Evolutionary conservation across 805 yeast species (phyloP).

Genomic region (Middelhovenomyces tepae): DNA sequence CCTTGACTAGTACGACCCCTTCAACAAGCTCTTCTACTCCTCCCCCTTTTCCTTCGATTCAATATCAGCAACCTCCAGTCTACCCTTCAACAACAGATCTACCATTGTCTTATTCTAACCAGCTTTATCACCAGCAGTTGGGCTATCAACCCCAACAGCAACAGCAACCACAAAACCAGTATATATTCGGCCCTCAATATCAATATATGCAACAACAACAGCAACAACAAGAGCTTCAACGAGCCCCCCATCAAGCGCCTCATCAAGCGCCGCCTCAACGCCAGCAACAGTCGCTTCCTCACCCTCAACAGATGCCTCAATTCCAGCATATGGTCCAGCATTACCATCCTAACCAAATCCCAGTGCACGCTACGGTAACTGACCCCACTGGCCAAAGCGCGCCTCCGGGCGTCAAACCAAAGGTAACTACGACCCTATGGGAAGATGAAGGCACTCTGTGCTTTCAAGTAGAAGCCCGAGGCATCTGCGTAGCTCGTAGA

Average conservation of each 20-base stretch:
- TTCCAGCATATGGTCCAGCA: slow-evolving; percentile 10
- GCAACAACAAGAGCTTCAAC: slow-evolving; percentile 15
- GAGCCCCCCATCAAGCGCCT: slow-evolving; percentile 6
- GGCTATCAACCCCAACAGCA: slow-evolving; percentile 11
- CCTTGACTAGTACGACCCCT: too few relatives aligned
- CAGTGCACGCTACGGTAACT: slow-evolving; percentile 22
- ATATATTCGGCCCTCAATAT: slow-evolving; percentile 4
- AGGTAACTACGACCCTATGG: slow-evolving; percentile 83
- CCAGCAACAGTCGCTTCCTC: slow-evolving; percentile 9
- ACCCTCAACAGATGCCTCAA: slow-evolving; percentile 10
- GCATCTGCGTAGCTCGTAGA: slow-evolving; percentile 71
- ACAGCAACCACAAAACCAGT: slow-evolving; percentile 6
- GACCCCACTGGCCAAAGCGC: slow-evolving; percentile 32
- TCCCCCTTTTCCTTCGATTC: too few relatives aligned
- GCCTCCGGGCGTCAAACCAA: slow-evolving; percentile 37
- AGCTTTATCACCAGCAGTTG: slow-evolving; percentile 12
- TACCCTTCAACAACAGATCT: too few relatives aligned
- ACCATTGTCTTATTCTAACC: slow-evolving; percentile 7
- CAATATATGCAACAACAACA: slow-evolving; percentile 9
- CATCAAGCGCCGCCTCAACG: slow-evolving; percentile 5
- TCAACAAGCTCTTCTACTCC: too few relatives aligned
- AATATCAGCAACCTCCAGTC: too few relatives aligned
- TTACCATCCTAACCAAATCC: slow-evolving; percentile 10
- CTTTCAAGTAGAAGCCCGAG: slow-evolving; percentile 77
- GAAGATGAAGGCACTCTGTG: slow-evolving; percentile 80